Percentiles rank a stretch among this genome's conserved stretches.
phyloP scores from a whole-genome alignment of 208 protist genomes.

The Trypanosoma boissoni region DNA sequence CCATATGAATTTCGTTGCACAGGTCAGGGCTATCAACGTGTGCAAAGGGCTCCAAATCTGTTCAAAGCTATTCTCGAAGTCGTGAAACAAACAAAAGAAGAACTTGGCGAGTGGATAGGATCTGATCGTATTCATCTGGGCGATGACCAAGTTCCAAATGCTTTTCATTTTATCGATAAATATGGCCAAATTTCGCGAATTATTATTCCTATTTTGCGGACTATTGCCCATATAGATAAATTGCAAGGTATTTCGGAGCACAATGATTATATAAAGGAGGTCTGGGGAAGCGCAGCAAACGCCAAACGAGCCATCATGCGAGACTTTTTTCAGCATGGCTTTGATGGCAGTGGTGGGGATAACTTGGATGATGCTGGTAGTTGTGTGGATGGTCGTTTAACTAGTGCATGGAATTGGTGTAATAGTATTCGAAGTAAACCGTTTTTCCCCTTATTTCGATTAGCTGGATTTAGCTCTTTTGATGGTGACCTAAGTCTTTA shows the following conservation, averaged over 20 bases:
- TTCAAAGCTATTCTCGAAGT: constrained; percentile 86
- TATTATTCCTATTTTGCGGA: constrained; percentile 93
- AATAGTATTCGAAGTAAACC: constrained; percentile 92
- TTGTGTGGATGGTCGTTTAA: constrained; percentile 97
- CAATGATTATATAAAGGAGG: constrained; percentile 77
- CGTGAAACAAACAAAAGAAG: constrained; percentile 82
- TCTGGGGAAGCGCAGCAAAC: constrained; percentile 61
- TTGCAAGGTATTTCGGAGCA: constrained; percentile 43
- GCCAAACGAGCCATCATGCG: constrained; percentile 86
- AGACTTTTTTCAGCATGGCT: constrained; percentile 96
- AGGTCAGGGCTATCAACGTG: constrained; percentile 94
- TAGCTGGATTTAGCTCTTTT: constrained; percentile 96
- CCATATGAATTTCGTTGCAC: constrained; percentile 89
- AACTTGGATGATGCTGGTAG: constrained; percentile 97
- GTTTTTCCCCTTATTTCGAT: constrained; percentile 95
- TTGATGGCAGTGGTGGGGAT: constrained; percentile 95
- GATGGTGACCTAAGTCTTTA: constrained; percentile 94
- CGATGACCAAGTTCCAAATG: constrained; percentile 98
- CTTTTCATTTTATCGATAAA: constrained; percentile 98
- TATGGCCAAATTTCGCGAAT: constrained; percentile 97
- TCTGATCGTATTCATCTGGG: constrained; percentile 95
- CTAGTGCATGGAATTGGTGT: constrained; percentile 98
- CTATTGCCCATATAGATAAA: constrained; percentile 78
- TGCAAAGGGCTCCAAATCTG: constrained; percentile 89
- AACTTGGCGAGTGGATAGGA: constrained; percentile 88